phyloP scores from a whole-genome alignment of 257 asterid genomes.

The Vinca minor region DNA sequence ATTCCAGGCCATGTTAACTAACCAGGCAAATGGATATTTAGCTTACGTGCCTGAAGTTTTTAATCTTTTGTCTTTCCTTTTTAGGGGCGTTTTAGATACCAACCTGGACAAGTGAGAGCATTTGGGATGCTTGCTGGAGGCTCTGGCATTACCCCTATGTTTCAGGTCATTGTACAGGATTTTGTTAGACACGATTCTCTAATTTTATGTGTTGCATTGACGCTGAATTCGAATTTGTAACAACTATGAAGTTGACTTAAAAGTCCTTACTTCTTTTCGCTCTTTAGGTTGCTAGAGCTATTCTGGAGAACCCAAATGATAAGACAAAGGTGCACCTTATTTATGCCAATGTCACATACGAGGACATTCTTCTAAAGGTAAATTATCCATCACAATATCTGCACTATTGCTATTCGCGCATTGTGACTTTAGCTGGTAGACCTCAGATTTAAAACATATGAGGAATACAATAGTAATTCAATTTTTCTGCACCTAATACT shows the following conservation, averaged over 20 bases:
- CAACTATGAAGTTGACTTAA: not conserved
- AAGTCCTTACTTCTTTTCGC: slow-evolving; percentile 10
- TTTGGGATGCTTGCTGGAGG: slow-evolving; percentile 54
- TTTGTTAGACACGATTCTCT: not conserved
- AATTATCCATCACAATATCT: not conserved
- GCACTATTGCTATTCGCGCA: not conserved
- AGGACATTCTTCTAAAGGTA: slow-evolving; percentile 92
- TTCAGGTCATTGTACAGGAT: slow-evolving; percentile 27
- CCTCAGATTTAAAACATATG: not conserved
- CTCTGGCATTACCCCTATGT: slow-evolving; percentile 50
- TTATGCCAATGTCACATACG: slow-evolving; percentile 81
- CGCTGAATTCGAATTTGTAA: not conserved
- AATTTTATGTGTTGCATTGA: not conserved
- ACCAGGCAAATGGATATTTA: not conserved
- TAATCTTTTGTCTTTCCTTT: not conserved
- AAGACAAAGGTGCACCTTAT: slow-evolving; percentile 68
- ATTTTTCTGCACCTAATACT: not conserved
- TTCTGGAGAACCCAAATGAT: slow-evolving; percentile 75
- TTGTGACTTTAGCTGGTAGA: not conserved
- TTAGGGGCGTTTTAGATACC: slow-evolving; percentile 42
- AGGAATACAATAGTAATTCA: not conserved
- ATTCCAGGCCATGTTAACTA: not conserved
- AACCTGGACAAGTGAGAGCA: slow-evolving; percentile 40
- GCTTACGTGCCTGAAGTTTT: not conserved
- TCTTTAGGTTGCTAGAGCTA: slow-evolving; percentile 78